phyloP scores from a whole-genome alignment of 352 stramenopile genomes.

The Globisporangium cederbergense region DNA sequence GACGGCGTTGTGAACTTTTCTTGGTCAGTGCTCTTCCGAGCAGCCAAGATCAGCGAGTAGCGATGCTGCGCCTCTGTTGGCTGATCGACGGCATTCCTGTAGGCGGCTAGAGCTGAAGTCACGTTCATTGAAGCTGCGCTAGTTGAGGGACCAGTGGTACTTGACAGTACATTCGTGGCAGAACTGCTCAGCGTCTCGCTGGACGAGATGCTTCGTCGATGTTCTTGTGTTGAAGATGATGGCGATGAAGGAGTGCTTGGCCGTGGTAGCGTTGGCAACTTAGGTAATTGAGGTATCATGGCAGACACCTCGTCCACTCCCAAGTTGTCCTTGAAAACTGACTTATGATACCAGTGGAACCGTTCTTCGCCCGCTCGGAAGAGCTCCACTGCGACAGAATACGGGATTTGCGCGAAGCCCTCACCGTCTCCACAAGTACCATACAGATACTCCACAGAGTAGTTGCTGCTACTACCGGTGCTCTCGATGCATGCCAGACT shows the following conservation, averaged over 20 bases:
- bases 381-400: conserved; percentile 26
- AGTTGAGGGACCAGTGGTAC: not conserved
- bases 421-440: conserved; percentile 43
- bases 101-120: not conserved
- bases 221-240: not conserved
- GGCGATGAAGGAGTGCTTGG: not conserved
- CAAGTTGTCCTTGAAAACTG: conserved; percentile 21
- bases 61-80: conserved; percentile 8
- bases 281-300: conserved; percentile 2
- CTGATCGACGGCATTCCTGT: conserved; percentile 1
- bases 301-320: not conserved
- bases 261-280: not conserved
- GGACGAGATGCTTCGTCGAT: not conserved
- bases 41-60: conserved; percentile 25
- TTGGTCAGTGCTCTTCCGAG: conserved; percentile 22
- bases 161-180: not conserved
- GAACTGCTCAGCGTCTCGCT: not conserved
- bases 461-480: conserved; percentile 15
- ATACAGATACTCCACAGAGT: conserved; percentile 27
- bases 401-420: conserved; percentile 33
- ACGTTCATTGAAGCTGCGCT: not conserved
- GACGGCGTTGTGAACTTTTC: conserved; percentile 30
- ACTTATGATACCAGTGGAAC: conserved; percentile 63
- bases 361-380: conserved; percentile 52
- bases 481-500: conserved; percentile 26